Percentiles rank a stretch among this genome's conserved stretches.
Conservation (phyloP, 345 rosid species). For the Theobroma cacao region DNA sequence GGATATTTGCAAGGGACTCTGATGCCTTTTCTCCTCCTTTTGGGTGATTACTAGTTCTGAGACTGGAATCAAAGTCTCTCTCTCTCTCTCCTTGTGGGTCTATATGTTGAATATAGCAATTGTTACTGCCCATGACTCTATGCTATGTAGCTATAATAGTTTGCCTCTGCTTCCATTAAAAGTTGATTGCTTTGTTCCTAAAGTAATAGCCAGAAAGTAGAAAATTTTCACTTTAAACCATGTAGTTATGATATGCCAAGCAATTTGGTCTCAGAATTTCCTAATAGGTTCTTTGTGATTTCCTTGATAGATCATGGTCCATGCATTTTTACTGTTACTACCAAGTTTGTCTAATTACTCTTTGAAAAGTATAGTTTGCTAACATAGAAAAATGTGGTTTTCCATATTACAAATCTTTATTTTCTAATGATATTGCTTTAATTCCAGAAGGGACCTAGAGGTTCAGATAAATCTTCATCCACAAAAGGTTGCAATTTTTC, state of each 20-base stretch:
- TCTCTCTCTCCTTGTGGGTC: background rate
- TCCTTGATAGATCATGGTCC: background rate
- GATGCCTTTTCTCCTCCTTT: background rate
- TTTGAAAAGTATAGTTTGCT: background rate
- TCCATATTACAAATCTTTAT: background rate
- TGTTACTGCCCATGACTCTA: background rate
- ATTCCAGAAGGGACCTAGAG: conserved; percentile 33
- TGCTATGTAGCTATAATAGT: background rate
- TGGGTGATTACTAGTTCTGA: background rate
- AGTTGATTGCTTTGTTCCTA: background rate
- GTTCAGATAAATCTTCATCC: conserved; percentile 29
- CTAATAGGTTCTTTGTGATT: background rate
- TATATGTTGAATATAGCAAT: background rate
- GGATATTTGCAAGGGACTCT: background rate
- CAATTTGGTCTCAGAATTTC: background rate
- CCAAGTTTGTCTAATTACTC: background rate
- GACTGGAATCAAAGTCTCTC: background rate
- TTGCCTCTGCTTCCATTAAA: background rate
- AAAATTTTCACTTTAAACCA: background rate
- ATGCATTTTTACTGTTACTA: background rate
- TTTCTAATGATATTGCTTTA: conserved; percentile 21
- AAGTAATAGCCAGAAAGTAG: background rate
- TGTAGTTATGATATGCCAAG: background rate
- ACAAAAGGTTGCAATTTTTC: conserved; percentile 37
- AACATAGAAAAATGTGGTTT: background rate